Evolutionary conservation across 148 eudicot genomes (phyloP), one percentile per base, ranked within the genome.

Genomic region (Amaranthus hypochondriacus): DNA sequence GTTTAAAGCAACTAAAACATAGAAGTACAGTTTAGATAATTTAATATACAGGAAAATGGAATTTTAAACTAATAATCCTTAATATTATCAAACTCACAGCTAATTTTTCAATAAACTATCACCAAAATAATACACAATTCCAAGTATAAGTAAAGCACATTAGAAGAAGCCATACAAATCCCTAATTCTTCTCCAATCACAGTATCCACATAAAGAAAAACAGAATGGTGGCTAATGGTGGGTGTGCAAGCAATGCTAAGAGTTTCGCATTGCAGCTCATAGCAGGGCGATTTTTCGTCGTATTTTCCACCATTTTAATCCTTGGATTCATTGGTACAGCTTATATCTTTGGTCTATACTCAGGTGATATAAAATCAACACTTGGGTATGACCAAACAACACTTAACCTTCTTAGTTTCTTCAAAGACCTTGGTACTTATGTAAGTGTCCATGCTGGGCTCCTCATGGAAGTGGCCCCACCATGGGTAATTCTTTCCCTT

Each of bases 331-430:
- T 75, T 50, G 82, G 82, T 7, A 21, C 79, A 2, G 73, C 82
- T 54, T 80, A 80, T 62, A 80, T 75, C 18, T 80, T 80, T 59
- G 79, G 79, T 6, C 52, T 80, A 56, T 80, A 80, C 75, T 80
- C 82, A 53, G 76, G 73, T 66, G 82, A 80, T 28, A 80, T 80
- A 10, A 80, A 80, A 11, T 56, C 82, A 51, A 80, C 64, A 28
- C 76, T 80, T 47, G 78, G 79, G 7, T 80, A 80, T 59, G 82
- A 80, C 47, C 82, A 75, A 71, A 80, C 82, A 5, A 80, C 82
- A 8, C 75, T 80, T 13, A 80, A 80, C 10, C 75, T 80, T 3
- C 58, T 80, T 10, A 80, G 82, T 7, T 80, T 80, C 55, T 80
- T 80, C 54, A 80, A 80, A 49, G 82, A 80, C 69, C 71, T 80